Conservation (phyloP, 2,329 filamentous ascomycete species). For the Pleurostoma richardsiae region DNA sequence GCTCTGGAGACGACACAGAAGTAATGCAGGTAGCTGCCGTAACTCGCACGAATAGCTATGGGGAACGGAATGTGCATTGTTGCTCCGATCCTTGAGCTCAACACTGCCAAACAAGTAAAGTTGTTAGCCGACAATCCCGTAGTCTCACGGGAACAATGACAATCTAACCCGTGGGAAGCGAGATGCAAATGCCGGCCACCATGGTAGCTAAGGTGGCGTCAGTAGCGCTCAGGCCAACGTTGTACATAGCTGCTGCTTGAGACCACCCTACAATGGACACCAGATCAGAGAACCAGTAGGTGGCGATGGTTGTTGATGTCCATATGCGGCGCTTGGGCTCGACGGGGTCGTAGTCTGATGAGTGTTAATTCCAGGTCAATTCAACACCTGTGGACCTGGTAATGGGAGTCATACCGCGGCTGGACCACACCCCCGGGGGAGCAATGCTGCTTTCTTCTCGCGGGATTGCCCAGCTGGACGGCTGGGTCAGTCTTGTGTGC, state of each 20-base stretch:
- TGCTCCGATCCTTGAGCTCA: slow-evolving; percentile 27
- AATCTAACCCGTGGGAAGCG: slow-evolving; percentile 6
- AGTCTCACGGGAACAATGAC: background rate
- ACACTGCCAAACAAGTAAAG: slow-evolving; percentile 15
- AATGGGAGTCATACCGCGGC: too few species aligned
- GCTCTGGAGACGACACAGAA: slow-evolving; percentile 25
- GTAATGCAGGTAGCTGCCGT: slow-evolving; percentile 27
- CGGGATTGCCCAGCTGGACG: too few species aligned
- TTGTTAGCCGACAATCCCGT: background rate
- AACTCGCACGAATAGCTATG: slow-evolving; percentile 27
- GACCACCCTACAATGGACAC: slow-evolving; percentile 3
- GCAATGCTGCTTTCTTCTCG: too few species aligned
- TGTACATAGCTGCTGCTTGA: slow-evolving; percentile 6
- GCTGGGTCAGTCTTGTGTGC: too few species aligned
- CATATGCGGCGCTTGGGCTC: background rate
- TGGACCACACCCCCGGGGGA: too few species aligned
- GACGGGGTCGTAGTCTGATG: slow-evolving; percentile 1
- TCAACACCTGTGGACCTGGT: too few species aligned
- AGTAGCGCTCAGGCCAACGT: slow-evolving; percentile 2
- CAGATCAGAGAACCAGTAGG: slow-evolving; percentile 5
- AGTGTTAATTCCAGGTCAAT: too few species aligned
- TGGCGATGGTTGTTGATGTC: slow-evolving; percentile 1
- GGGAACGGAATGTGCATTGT: slow-evolving; percentile 31
- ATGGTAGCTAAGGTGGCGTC: background rate
- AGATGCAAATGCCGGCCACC: slow-evolving; percentile 8